A percentile compares a stretch with the other conserved stretches of the same genome.
phyloP scores from a whole-genome alignment of 1,284 basidiomycete genomes.

The Rhodotorula sp. region DNA sequence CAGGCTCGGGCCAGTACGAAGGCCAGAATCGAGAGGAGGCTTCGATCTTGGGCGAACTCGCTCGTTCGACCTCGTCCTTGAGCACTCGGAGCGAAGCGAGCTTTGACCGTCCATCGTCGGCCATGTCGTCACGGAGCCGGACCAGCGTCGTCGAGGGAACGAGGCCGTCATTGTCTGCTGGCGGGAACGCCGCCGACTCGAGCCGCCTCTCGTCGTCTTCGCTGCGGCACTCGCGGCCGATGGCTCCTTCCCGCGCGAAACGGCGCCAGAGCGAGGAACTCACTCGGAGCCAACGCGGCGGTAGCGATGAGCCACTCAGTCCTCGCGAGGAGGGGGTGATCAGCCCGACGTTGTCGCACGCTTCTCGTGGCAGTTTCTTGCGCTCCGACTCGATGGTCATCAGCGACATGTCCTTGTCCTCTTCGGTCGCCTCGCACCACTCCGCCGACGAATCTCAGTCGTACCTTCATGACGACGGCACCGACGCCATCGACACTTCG shows the following conservation, averaged over 20 bases:
- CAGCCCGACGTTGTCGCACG: conserved; percentile 29
- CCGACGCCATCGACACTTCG: conserved; percentile 28
- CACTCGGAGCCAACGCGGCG: conserved; percentile 2
- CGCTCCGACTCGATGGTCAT: conserved; percentile 9
- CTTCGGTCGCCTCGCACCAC: conserved; percentile 5
- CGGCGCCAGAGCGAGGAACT: conserved; percentile 30
- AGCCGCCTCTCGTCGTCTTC: conserved; percentile 17
- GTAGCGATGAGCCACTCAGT: conserved; percentile 29
- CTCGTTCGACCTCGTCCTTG: neutral
- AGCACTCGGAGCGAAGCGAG: neutral
- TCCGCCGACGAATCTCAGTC: neutral
- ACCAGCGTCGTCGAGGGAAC: conserved; percentile 12
- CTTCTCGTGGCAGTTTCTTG: conserved; percentile 7
- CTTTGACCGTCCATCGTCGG: neutral
- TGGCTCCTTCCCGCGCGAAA: conserved; percentile 26
- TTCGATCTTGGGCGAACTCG: neutral
- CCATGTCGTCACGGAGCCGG: conserved; percentile 23
- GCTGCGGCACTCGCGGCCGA: conserved; percentile 31
- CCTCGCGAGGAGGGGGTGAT: conserved; percentile 1
- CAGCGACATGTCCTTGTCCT: conserved; percentile 4
- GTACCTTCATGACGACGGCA: neutral
- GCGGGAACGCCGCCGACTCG: conserved; percentile 25
- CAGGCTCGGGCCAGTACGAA: neutral
- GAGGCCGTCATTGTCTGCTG: conserved; percentile 20
- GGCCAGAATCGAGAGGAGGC: neutral